phyloP scores from a whole-genome alignment of 129 eudicot species.

The Sambucus nigra region DNA sequence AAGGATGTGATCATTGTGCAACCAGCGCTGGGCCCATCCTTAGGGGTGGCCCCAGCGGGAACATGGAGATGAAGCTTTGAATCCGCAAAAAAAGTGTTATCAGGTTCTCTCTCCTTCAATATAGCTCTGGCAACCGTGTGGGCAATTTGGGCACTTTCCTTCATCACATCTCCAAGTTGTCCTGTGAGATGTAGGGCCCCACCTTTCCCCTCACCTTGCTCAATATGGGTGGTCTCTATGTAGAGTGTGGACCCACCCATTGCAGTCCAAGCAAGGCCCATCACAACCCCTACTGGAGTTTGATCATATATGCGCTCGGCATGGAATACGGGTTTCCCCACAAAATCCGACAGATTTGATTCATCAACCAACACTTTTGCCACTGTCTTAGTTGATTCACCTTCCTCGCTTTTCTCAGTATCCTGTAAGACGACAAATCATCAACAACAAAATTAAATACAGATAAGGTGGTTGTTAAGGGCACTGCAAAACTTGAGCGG shows the following conservation, averaged over 20 bases:
- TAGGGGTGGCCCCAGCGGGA: conserved; percentile 96
- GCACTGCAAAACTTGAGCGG: no score
- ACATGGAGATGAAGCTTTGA: conserved; percentile 95
- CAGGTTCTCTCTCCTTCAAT: conserved; percentile 47
- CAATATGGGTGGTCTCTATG: conserved; percentile 68
- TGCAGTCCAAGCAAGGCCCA: conserved; percentile 99
- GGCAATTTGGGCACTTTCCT: conserved; percentile 98
- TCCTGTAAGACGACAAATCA: conserved; percentile 20
- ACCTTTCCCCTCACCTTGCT: conserved; percentile 85
- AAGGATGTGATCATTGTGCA: conserved; percentile 94
- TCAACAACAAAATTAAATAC: not conserved
- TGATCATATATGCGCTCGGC: conserved; percentile 95
- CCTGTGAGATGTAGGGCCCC: conserved; percentile 76
- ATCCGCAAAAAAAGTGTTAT: conserved; percentile 57
- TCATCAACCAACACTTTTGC: conserved; percentile 66
- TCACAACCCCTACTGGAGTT: conserved; percentile 89
- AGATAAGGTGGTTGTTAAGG: no score
- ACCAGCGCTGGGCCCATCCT: conserved; percentile 98
- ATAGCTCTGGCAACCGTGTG: conserved; percentile 80
- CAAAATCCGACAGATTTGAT: conserved; percentile 73
- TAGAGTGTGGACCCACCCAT: conserved; percentile 99
- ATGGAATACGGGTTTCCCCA: conserved; percentile 96
- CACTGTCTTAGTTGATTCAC: conserved; percentile 26
- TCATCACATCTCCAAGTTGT: conserved; percentile 98
- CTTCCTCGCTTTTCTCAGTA: conserved; percentile 20